Evolutionary conservation across 2,329 filamentous ascomycete genomes (phyloP), one percentile per base, ranked within the genome.

Genomic region (Ascomycota sp.): DNA sequence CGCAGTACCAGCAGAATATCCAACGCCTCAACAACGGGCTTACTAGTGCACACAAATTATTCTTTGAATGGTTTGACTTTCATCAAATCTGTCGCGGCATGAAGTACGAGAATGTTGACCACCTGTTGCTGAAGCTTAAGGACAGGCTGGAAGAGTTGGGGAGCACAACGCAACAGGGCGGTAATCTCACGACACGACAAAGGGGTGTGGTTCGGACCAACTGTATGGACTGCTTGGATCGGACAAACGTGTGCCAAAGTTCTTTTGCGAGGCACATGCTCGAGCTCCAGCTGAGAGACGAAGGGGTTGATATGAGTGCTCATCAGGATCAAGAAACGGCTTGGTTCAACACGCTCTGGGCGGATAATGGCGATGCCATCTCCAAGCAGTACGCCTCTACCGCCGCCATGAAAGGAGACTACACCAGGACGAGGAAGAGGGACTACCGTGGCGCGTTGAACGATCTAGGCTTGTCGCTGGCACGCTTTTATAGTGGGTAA

Each of bases 311-410:
- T 36, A 76, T 91, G 54, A 71, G 74, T 42, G 62, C 76, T 0
- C 74, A 89, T 40, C 53, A 64, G 21, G 82, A 92, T 49, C 76
- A 81, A 37, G 71, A 74, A 36, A 91, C 80, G 6, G 67, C 73
- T 31, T 95, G 86, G 83, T 95, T 95, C 59, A 95, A 98, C 52
- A 83, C 72, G 0, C 61, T 95, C 0, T 98, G 89, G 86, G 89
- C 89, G 0, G 89, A 98, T 50, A 98, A 98, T 43, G 89, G 89
- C 10, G 89, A 98, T 52, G 82, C 84, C 0, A 82, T 95, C 36
- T 92, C 82, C 0, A 83, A 84, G 43, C 86, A 93, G 51, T 98
- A 98, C 52, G 83, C 89, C 1, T 92, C 83, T 8, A 95, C 89
- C 0, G 82, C 83, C 2, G 89, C 89, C 0, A 71, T 98, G 55